phyloP scores from a whole-genome alignment of 768 basidiomycete genomes.

The Russula olivacea region DNA sequence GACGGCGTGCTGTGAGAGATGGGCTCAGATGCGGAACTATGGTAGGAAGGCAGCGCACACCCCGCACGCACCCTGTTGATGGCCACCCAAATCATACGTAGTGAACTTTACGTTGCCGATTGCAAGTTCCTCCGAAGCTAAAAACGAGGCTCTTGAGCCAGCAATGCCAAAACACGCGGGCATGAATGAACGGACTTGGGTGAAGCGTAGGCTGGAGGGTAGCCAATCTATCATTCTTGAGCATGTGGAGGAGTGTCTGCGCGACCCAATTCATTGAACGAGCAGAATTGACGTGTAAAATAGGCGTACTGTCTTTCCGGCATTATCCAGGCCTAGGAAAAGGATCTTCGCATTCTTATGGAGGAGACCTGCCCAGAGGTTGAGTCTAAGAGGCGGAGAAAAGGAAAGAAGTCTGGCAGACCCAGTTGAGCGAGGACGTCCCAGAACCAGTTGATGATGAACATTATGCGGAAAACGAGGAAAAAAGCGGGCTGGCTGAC shows the following conservation, averaged over 20 bases:
- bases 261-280: not conserved
- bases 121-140: conserved; percentile 97
- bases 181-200: conserved; percentile 63
- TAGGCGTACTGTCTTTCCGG: conserved; percentile 87
- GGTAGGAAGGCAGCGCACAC: conserved; percentile 24
- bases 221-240: conserved; percentile 97
- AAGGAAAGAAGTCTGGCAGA: conserved; percentile 35
- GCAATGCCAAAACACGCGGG: conserved; percentile 9
- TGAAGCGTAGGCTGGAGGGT: conserved; percentile 97
- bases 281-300: not conserved
- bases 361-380: conserved; percentile 60
- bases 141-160: conserved; percentile 5
- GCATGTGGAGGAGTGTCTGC: conserved; percentile 95
- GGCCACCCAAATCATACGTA: conserved; percentile 96
- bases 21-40: not conserved
- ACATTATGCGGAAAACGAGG: conserved; percentile 48
- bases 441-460: conserved; percentile 94
- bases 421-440: conserved; percentile 91
- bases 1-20: conserved; percentile 66
- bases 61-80: conserved; percentile 72
- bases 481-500: conserved; percentile 22
- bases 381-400: not conserved
- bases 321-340: conserved; percentile 98
- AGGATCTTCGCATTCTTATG: conserved; percentile 99
- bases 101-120: conserved; percentile 99